phyloP scores from a whole-genome alignment of 1,284 basidiomycete genomes.

The Boletellus sp. region DNA sequence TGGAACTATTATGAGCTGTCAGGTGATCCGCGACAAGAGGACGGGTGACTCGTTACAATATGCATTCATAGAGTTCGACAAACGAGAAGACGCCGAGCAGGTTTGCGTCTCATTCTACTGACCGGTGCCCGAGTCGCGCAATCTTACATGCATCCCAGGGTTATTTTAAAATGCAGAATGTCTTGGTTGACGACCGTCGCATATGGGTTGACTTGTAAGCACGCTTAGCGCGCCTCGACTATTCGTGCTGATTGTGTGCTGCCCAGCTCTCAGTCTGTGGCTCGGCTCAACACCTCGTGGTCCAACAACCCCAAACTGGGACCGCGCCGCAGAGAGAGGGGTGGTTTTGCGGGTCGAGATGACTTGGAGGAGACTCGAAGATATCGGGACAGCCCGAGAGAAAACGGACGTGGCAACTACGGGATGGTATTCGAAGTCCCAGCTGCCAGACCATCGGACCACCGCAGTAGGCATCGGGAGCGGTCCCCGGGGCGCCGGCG shows the following conservation, averaged over 20 bases:
- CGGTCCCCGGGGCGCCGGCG: conserved; percentile 20
- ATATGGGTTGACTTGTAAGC: conserved; percentile 96
- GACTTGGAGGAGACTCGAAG: conserved; percentile 67
- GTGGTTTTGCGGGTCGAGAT: conserved; percentile 64
- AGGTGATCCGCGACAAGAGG: conserved; percentile 93
- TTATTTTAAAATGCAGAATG: conserved; percentile 99
- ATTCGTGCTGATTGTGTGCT: conserved; percentile 17
- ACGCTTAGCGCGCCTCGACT: not conserved
- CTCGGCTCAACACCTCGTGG: conserved; percentile 67
- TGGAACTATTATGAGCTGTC: conserved; percentile 93
- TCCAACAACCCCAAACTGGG: conserved; percentile 68
- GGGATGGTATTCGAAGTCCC: conserved; percentile 76
- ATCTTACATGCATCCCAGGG: conserved; percentile 48
- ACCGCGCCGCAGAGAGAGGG: conserved; percentile 36
- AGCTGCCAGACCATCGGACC: conserved; percentile 14
- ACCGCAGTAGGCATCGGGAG: conserved; percentile 21
- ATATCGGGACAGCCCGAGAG: conserved; percentile 49
- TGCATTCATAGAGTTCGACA: conserved; percentile 98
- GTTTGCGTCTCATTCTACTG: conserved; percentile 38
- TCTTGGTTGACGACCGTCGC: conserved; percentile 95
- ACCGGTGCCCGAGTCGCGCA: not conserved
- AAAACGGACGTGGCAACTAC: conserved; percentile 43
- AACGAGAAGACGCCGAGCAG: conserved; percentile 88
- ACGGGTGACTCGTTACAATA: conserved; percentile 97
- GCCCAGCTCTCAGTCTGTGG: conserved; percentile 85